Base-by-base conservation (phyloP, 768 basidiomycete species). In the Scleroderma bovista region DNA sequence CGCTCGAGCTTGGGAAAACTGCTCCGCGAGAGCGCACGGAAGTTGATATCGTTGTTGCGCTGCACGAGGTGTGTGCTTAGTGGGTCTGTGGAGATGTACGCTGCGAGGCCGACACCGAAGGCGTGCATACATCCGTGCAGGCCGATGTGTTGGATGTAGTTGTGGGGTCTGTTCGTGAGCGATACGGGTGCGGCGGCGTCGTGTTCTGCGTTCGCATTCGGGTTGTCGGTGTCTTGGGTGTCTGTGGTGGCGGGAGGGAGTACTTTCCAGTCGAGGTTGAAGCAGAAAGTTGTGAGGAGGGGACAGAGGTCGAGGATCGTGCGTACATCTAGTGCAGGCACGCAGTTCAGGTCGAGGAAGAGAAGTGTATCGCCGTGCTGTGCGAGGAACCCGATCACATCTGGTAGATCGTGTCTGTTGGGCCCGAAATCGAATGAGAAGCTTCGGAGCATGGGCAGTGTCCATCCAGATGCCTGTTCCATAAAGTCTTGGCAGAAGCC, bases 231-330 rank as follows among this genome's bases (percentile, higher is more conserved):
- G 23, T 20, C 43, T 11, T 32, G 16, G 38, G 38, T 49, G 54
- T 1, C 52, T 50, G 8, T 53, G 51, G 37, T 55, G 51, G 26
- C 45, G 12, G 64, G 61, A 0, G 52, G n/a, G 15, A 84, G n/a
- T n/a, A n/a, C 64, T 12, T 77, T 75, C 86, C 88, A 88, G 61
- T 90, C 88, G 23, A 75, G 79, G 60, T 88, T 89, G 70, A 90
- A 88, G 20, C 76, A 74, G 61, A 90, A 80, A 0, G 80, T 77
- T 17, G 64, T 69, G 26, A 90, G 76, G 43, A 70, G 61, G 0
- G 84, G 86, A 55, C 86, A 88, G 7, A 79, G 63, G 12, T 81
- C 81, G 22, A 88, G 75, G 51, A 85, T 76, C 20, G 69, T 69
- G 5, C 80, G 68, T 13, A 88, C 69, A 51, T 86, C 79, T 23